Evolutionary conservation across 495 filamentous ascomycete genomes (phyloP).

Genomic region (Chaetomium fimeti): DNA sequence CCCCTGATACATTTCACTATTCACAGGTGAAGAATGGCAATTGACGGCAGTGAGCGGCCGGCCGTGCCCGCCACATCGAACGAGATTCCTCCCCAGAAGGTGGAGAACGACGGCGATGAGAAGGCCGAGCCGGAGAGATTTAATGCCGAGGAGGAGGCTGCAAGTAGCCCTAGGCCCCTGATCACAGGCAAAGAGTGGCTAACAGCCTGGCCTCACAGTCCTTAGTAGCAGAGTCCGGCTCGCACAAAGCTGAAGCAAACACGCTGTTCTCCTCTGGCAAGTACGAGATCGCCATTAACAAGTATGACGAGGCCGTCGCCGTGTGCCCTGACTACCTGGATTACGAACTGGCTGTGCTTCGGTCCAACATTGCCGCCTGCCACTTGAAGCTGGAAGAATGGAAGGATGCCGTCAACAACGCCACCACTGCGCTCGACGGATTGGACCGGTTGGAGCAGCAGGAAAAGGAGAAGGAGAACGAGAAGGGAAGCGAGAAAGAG

Average conservation of each 20-base stretch:
- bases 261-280: conserved; percentile 65
- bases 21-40: no score
- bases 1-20: not conserved
- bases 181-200: not conserved
- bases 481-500: conserved; percentile 19
- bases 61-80: not conserved
- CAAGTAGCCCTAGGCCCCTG: conserved; percentile 15
- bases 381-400: conserved; percentile 83
- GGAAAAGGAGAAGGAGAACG: conserved; percentile 24
- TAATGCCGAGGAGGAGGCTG: conserved; percentile 51
- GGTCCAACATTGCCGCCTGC: conserved; percentile 87
- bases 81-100: not conserved
- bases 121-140: conserved; percentile 35
- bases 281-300: conserved; percentile 82
- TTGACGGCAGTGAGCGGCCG: no score
- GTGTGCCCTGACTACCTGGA: conserved; percentile 85
- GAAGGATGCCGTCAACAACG: conserved; percentile 75
- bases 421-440: conserved; percentile 68
- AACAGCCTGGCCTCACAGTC: conserved; percentile 43
- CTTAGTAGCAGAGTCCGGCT: conserved; percentile 68
- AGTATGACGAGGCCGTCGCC: conserved; percentile 80
- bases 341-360: conserved; percentile 83
- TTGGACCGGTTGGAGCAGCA: conserved; percentile 58
- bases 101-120: conserved; percentile 21
- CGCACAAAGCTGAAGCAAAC: conserved; percentile 77